Conservation (phyloP, 805 yeast species). For the Barnettozyma californica region DNA sequence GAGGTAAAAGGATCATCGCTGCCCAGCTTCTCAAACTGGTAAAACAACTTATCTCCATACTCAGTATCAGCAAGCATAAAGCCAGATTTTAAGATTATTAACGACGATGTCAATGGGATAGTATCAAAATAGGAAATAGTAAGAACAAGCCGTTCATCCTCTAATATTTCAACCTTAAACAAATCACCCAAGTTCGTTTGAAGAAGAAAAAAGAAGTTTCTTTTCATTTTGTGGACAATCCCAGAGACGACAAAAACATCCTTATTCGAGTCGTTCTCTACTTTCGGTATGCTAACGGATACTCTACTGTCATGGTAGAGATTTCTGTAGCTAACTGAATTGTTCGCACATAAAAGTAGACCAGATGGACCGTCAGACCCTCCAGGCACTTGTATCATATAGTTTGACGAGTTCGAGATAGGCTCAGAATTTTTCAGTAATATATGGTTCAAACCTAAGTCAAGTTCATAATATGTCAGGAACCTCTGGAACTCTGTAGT, state of each 20-base stretch:
- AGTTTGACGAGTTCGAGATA: conserved; percentile 38
- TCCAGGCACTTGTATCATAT: conserved; percentile 66
- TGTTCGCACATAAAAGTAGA: conserved; percentile 56
- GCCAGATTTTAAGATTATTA: conserved; percentile 70
- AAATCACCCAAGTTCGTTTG: conserved; percentile 74
- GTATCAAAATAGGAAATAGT: conserved; percentile 73
- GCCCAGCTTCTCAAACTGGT: conserved; percentile 76
- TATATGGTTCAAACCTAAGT: conserved; percentile 79
- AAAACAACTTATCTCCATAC: conserved; percentile 57
- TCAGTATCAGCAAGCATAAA: conserved; percentile 65
- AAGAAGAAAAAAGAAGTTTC: conserved; percentile 56
- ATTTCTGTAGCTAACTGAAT: conserved; percentile 47
- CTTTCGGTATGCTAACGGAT: conserved; percentile 51
- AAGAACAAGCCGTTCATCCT: conserved; percentile 29
- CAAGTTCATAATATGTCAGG: conserved; percentile 73
- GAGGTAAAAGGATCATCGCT: conserved; percentile 41
- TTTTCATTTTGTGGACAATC: conserved; percentile 60
- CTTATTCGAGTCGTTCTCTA: conserved; percentile 24
- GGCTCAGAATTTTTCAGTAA: conserved; percentile 43
- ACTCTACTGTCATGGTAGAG: conserved; percentile 30
- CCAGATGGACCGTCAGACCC: conserved; percentile 70
- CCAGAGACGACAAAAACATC: conserved; percentile 44
- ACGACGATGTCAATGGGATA: conserved; percentile 48
- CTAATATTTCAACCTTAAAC: conserved; percentile 55
- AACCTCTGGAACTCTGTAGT: conserved; percentile 24